phyloP scores from a whole-genome alignment of 2,329 filamentous ascomycete species.

The Xylaria sp. region DNA sequence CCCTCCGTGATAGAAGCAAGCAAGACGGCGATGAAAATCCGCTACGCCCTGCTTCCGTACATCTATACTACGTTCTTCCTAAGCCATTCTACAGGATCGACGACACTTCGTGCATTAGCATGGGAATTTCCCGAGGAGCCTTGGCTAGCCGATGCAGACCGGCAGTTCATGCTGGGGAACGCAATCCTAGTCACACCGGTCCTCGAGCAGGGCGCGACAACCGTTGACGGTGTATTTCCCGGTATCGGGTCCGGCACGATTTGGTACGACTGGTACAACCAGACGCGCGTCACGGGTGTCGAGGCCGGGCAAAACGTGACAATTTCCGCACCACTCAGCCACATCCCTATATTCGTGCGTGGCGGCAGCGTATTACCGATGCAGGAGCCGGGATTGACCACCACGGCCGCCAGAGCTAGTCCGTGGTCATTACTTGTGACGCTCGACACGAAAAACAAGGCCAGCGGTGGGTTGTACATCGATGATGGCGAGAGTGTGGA shows the following conservation, averaged over 20 bases:
- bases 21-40: slow-evolving; percentile 74
- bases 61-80: slow-evolving; percentile 78
- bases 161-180: slow-evolving; percentile 76
- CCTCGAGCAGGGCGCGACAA: slow-evolving; percentile 68
- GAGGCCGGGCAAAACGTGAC: slow-evolving; percentile 53
- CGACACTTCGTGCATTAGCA: slow-evolving; percentile 76
- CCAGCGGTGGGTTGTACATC: slow-evolving; percentile 72
- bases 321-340: slow-evolving; percentile 61
- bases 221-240: slow-evolving; percentile 75
- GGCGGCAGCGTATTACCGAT: slow-evolving; percentile 74
- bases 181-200: slow-evolving; percentile 75
- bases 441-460: slow-evolving; percentile 63
- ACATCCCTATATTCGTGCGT: slow-evolving; percentile 78
- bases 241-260: slow-evolving; percentile 67
- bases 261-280: slow-evolving; percentile 87
- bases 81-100: slow-evolving; percentile 72
- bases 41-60: slow-evolving; percentile 77
- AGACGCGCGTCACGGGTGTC: slow-evolving; percentile 59
- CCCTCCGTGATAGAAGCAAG: slow-evolving; percentile 70
- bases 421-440: slow-evolving; percentile 75
- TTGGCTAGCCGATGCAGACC: slow-evolving; percentile 71
- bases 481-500: slow-evolving; percentile 78
- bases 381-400: slow-evolving; percentile 76
- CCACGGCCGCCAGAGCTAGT: slow-evolving; percentile 68
- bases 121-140: slow-evolving; percentile 82